These are phyloP conservation scores for Globisporangium paddicum DNA, from an alignment of 352 stramenopile genomes.

Conservation along the genomic window DNA sequence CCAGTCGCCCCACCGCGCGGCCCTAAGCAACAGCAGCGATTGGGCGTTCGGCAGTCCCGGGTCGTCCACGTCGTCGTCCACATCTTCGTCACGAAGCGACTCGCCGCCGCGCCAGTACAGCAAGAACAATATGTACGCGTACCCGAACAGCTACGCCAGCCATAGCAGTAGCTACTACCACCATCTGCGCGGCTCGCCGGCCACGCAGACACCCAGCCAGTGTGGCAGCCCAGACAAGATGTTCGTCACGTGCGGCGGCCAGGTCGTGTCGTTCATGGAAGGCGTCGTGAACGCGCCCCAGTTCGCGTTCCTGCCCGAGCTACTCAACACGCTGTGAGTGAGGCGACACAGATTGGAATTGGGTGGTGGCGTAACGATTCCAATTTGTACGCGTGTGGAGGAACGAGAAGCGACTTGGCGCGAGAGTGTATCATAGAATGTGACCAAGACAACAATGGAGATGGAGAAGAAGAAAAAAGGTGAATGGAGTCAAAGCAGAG, in stretches of 20 bases:
- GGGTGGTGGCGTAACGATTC: background rate
- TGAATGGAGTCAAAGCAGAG: background rate
- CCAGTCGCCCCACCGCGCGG: conserved; percentile 36
- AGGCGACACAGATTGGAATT: background rate
- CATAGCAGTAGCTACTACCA: conserved; percentile 13
- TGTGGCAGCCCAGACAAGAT: conserved; percentile 42
- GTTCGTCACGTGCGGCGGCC: conserved; percentile 76
- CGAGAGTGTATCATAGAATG: conserved; percentile 4
- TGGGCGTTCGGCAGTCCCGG: conserved; percentile 20
- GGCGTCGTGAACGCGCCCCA: conserved; percentile 72
- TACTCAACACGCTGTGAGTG: conserved; percentile 18
- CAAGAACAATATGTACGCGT: conserved; percentile 28
- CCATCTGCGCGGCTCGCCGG: conserved; percentile 14
- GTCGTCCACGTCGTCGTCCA: conserved; percentile 17
- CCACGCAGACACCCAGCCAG: conserved; percentile 14
- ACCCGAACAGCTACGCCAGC: conserved; percentile 11
- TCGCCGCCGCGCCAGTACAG: conserved; percentile 21
- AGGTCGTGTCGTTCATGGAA: conserved; percentile 82
- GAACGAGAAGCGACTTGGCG: background rate
- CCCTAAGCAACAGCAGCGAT: conserved; percentile 10
- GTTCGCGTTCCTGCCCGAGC: conserved; percentile 42
- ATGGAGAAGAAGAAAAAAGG: background rate
- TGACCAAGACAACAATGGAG: background rate
- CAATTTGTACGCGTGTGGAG: background rate
- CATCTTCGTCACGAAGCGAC: conserved; percentile 9